A percentile compares a stretch with the other conserved stretches of the same genome.
These are phyloP conservation scores for Penicillium roqueforti DNA, from an alignment of 495 filamentous ascomycete genomes.

Conservation along the genomic window DNA sequence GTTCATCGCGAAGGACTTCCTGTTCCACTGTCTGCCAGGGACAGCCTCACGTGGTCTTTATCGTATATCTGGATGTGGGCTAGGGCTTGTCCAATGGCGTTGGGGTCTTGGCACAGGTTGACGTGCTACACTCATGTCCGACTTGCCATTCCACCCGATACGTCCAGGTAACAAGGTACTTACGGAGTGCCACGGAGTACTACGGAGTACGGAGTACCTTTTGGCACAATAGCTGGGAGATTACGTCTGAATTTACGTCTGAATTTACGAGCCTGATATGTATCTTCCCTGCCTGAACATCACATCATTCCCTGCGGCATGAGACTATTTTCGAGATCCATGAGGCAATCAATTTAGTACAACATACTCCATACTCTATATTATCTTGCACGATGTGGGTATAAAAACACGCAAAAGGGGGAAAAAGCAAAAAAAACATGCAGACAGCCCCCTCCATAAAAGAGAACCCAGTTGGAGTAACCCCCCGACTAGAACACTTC, in stretches of 20 bases:
- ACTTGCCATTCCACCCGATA: constrained; percentile 1
- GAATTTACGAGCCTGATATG: no score
- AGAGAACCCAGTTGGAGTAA: neutral
- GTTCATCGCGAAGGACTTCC: no score
- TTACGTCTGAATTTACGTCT: no score
- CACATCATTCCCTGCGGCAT: constrained; percentile 2
- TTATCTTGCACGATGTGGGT: neutral
- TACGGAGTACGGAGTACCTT: no score
- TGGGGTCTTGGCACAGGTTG: neutral
- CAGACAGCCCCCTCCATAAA: neutral
- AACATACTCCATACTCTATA: neutral
- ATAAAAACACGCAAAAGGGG: neutral
- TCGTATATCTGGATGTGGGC: constrained; percentile 10
- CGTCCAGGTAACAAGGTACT: neutral
- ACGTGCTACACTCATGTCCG: neutral
- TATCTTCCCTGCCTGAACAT: no score
- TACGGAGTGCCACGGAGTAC: no score
- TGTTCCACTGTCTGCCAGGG: constrained; percentile 23
- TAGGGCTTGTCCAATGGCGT: constrained; percentile 12
- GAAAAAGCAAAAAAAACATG: neutral
- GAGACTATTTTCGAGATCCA: neutral
- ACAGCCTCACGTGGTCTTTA: constrained; percentile 25
- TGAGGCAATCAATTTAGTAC: neutral
- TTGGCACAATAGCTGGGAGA: no score
- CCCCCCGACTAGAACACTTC: no score